Evolutionary conservation across 768 basidiomycete genomes (phyloP), one percentile per base, ranked within the genome.

Genomic region (Termitomyces heimii): DNA sequence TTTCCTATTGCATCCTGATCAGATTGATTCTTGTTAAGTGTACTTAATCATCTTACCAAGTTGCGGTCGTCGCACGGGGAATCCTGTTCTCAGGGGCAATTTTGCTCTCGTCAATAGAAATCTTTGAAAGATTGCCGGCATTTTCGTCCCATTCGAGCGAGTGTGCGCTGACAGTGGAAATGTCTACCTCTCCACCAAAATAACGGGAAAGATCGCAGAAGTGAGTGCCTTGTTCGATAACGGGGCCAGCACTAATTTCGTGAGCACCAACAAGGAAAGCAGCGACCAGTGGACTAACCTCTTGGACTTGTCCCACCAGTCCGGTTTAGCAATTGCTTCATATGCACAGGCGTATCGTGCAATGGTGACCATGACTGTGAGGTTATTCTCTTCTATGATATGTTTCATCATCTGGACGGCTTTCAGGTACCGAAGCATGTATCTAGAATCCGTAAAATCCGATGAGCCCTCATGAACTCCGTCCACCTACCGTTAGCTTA

Each of bases 201-300:
- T 96, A 96, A 63, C 96, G 88, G 40, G 94, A 97, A 44, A 97
- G 81, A 74, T 98, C 94, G 65, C 92, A 94, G 75, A 98, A 96
- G 76, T 98, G 96, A 14, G 96, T 98, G 47, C 92, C 95, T 75
- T 94, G 90, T 71, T 94, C 93, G 61, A 95, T 75, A 63, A 94
- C 79, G 5, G 92, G 91, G 20, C 91, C 91, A 54, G 82, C 87
- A 67, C 89, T 88, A 57, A 35, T 39, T 18, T 55, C 32, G 26
- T 56, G 26, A 59, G 39, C 16, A 20, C 48, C 24, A 58, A 37
- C 60, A 24, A 55, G 24, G 6, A 18, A 45, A 37, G 12, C 37
- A 37, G 14, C 57, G 24, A 48, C 43, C 45, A 51, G 45, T 8
- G 8, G 26, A 59, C 62, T 45, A 52, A 84, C 85, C 87, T 91